phyloP scores from a whole-genome alignment of 1,284 basidiomycete species.

The Boletus subluridellus region DNA sequence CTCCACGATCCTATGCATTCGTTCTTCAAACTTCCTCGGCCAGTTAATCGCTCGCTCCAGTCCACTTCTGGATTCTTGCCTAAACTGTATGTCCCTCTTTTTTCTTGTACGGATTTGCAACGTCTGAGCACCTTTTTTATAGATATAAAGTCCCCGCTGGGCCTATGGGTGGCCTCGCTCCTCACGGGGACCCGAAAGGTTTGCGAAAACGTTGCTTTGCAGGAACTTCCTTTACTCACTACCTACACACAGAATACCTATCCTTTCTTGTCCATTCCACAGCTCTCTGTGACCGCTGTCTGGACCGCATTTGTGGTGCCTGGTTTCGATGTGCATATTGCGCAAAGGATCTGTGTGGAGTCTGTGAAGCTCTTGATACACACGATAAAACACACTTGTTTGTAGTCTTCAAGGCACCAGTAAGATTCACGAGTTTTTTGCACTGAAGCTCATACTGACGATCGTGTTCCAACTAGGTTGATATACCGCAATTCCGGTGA shows the following conservation, averaged over 20 bases:
- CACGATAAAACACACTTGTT: constrained; percentile 82
- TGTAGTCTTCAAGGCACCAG: constrained; percentile 79
- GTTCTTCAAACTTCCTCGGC: constrained; percentile 82
- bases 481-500: constrained; percentile 59
- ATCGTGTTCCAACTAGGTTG: constrained; percentile 40
- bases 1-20: constrained; percentile 80
- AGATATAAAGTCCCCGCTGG: constrained; percentile 70
- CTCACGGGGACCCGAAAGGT: constrained; percentile 59
- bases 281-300: constrained; percentile 74
- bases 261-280: constrained; percentile 59
- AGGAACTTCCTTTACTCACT: background rate
- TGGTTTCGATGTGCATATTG: constrained; percentile 91
- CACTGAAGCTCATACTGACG: background rate
- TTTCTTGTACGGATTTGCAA: constrained; percentile 15
- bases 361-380: constrained; percentile 73
- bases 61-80: constrained; percentile 63
- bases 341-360: constrained; percentile 73
- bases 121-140: background rate
- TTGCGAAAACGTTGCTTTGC: constrained; percentile 13
- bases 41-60: constrained; percentile 67
- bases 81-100: constrained; percentile 44
- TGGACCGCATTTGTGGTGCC: constrained; percentile 68
- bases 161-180: constrained; percentile 41
- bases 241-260: constrained; percentile 57
- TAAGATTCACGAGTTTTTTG: constrained; percentile 35